A percentile compares a stretch with the other conserved stretches of the same genome.
Evolutionary conservation across 176 grass and related monocot species (phyloP).

Genomic region (Rhynchospora breviuscula): DNA sequence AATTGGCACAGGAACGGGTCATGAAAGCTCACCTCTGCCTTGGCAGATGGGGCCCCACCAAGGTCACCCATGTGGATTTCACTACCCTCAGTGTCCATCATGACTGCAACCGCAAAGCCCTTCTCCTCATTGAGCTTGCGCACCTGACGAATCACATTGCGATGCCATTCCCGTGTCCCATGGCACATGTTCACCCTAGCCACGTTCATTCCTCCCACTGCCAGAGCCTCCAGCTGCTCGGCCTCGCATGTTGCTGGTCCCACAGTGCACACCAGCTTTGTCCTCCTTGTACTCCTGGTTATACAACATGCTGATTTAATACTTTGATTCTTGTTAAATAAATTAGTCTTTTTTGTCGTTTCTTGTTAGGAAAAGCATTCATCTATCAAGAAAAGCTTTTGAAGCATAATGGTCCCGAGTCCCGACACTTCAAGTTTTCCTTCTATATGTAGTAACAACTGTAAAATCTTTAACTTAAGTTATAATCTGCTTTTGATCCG

Average conservation of each 20-base stretch:
- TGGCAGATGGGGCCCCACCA: conserved; percentile 65
- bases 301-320: background rate
- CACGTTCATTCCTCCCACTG: conserved; percentile 92
- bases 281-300: conserved; percentile 75
- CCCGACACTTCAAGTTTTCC: background rate
- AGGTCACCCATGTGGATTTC: conserved; percentile 99
- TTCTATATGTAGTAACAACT: background rate
- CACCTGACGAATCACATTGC: conserved; percentile 54
- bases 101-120: conserved; percentile 75
- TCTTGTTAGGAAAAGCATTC: background rate
- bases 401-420: background rate
- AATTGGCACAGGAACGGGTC: background rate
- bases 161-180: conserved; percentile 76
- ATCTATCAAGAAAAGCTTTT: background rate
- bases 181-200: conserved; percentile 96
- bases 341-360: background rate
- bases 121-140: conserved; percentile 91
- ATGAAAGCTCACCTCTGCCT: conserved; percentile 52
- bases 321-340: background rate
- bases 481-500: background rate
- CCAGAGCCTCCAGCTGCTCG: conserved; percentile 83
- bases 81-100: conserved; percentile 99
- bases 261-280: conserved; percentile 95
- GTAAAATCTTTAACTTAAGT: background rate
- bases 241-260: conserved; percentile 64